Evolutionary conservation across 495 filamentous ascomycete species (phyloP).

Genomic region (Copromyces sp.): DNA sequence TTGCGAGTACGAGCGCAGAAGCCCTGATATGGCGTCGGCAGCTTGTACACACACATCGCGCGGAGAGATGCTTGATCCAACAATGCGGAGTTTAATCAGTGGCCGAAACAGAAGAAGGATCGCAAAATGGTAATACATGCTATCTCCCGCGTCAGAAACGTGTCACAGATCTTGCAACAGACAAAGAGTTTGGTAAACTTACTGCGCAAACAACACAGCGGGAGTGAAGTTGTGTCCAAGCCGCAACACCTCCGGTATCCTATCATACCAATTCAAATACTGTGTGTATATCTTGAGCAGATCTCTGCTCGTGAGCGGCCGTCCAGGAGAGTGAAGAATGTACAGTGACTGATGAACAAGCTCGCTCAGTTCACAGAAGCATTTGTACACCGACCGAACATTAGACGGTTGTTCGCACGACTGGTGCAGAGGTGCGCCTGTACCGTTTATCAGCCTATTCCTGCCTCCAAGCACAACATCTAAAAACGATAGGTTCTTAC

Average conservation of each 20-base stretch:
- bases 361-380: conserved; percentile 56
- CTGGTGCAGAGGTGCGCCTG: conserved; percentile 36
- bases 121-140: conserved; percentile 57
- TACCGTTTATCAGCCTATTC: conserved; percentile 8
- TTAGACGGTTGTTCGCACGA: conserved; percentile 44
- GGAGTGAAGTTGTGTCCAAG: conserved; percentile 50
- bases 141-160: conserved; percentile 18
- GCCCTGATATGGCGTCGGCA: conserved; percentile 49
- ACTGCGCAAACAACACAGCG: conserved; percentile 55
- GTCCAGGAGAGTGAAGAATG: conserved; percentile 50
- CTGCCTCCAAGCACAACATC: neutral
- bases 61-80: conserved; percentile 47
- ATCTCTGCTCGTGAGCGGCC: conserved; percentile 45
- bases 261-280: conserved; percentile 52
- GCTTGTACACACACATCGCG: conserved; percentile 51
- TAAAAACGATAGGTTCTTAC: conserved; percentile 19
- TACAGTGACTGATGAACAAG: conserved; percentile 56
- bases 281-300: conserved; percentile 47
- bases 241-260: conserved; percentile 46
- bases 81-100: conserved; percentile 50
- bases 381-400: conserved; percentile 47
- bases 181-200: conserved; percentile 21
- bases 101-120: conserved; percentile 56
- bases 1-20: conserved; percentile 46
- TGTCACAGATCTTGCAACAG: neutral